Conservation (phyloP, 495 filamentous ascomycete genomes). For the Aspergillus affinis region DNA sequence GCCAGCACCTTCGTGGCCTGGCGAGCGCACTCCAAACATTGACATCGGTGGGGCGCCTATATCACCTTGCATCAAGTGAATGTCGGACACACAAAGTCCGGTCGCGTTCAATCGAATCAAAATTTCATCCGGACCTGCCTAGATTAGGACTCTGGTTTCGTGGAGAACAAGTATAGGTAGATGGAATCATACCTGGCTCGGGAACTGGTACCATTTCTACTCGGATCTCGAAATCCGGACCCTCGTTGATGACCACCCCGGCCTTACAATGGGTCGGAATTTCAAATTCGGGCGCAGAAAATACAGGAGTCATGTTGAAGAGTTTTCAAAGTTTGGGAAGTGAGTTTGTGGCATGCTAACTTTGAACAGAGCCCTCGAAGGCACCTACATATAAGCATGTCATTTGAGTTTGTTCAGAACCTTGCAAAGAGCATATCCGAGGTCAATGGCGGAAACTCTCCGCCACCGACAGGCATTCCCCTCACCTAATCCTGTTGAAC, state of each 20-base stretch:
- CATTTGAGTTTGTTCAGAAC: not conserved
- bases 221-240: slow-evolving; percentile 51
- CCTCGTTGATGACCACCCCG: slow-evolving; percentile 54
- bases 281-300: slow-evolving; percentile 18
- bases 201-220: slow-evolving; percentile 54
- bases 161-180: not conserved
- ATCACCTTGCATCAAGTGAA: slow-evolving; percentile 50
- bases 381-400: not conserved
- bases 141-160: not conserved
- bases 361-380: too few species aligned
- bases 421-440: not conserved
- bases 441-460: not conserved
- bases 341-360: not conserved
- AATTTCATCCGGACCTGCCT: slow-evolving; percentile 44
- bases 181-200: slow-evolving; percentile 39
- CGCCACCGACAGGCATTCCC: not conserved
- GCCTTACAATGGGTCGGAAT: slow-evolving; percentile 56
- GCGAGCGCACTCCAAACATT: slow-evolving; percentile 43
- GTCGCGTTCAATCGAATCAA: slow-evolving; percentile 49
- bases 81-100: slow-evolving; percentile 49
- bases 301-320: slow-evolving; percentile 5
- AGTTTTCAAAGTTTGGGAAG: not conserved
- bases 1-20: slow-evolving; percentile 59
- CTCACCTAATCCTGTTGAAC: not conserved
- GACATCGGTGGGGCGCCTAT: slow-evolving; percentile 49